Evolutionary conservation across 2,329 filamentous ascomycete species (phyloP), one percentile per base, ranked within the genome.

Genomic region (Corniculantispora saksenae): DNA sequence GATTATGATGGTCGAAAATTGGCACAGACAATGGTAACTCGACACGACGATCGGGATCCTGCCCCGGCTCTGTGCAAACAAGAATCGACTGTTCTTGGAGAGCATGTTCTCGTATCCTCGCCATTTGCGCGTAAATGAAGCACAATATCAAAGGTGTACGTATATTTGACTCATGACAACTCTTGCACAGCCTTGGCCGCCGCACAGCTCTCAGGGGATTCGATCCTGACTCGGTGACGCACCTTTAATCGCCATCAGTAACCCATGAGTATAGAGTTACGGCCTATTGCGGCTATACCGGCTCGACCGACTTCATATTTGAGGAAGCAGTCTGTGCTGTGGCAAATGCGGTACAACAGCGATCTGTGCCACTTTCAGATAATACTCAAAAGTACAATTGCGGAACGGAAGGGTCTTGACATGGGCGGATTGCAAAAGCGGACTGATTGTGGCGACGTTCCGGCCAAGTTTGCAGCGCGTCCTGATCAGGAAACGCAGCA

Each of bases 221-320:
- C 10, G n/a, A 29, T 57, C 25, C 50, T 64, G 61, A 51, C 61
- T 58, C 54, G 54, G 54, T 27, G 19, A 43, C 9, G 8, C n/a
- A 29, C 21, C 3, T 12, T 12, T 29, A 27, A 51, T 45, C 56
- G 19, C 19, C 51, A 47, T 55, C 45, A 17, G 9, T 19, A 27
- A 35, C 13, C 23, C 27, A 35, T 17, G 21, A 27, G 19, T 6
- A 35, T 32, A 32, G 10, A 23, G 51, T n/a, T n/a, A 54, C 32
- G 9, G 17, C 25, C 32, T 56, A 40, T n/a, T 21, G 56, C 61
- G 58, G 58, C 58, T 53, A 61, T 61, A 61, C 58, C 58, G 58
- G 32, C 32, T 29, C 47, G 32, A 21, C 58, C 47, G 38, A 47
- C 32, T 61, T 51, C 47, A 51, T 61, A 61, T 23, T 51, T 17